Conservation (phyloP, 257 asterid genomes). For the Salvia miltiorrhiza region DNA sequence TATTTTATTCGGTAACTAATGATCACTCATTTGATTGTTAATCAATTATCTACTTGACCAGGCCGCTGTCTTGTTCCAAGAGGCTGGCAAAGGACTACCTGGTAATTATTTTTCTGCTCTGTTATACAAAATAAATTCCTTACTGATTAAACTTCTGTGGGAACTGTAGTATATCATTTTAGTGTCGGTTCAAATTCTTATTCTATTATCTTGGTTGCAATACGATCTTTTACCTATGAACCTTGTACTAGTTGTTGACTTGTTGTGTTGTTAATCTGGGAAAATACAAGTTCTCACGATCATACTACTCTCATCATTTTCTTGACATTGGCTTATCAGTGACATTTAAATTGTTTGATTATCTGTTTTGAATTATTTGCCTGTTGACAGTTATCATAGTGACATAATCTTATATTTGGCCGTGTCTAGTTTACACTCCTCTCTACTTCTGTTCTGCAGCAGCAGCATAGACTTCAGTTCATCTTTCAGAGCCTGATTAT, state of each 20-base stretch:
- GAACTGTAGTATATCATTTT: background rate
- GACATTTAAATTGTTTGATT: background rate
- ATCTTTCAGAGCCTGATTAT: background rate
- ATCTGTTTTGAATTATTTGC: background rate
- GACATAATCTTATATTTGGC: background rate
- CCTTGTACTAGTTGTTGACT: background rate
- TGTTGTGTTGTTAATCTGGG: conserved; percentile 2
- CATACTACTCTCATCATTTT: background rate
- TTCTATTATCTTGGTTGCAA: background rate
- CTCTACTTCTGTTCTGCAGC: background rate
- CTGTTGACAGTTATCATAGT: background rate
- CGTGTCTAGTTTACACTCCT: background rate
- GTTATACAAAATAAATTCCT: background rate
- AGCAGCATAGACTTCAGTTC: background rate
- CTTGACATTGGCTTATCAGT: background rate
- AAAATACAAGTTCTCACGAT: background rate
- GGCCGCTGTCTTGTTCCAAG: conserved; percentile 92
- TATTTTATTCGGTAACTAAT: background rate
- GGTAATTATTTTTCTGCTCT: conserved; percentile 39
- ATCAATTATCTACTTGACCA: conserved; percentile 31
- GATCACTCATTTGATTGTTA: conserved; percentile 14
- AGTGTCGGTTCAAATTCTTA: background rate
- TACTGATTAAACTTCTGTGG: background rate
- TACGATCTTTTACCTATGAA: conserved; percentile 2
- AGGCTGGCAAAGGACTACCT: conserved; percentile 43